Conservation (phyloP, 2,329 filamentous ascomycete genomes). For the Geoglossum cookeanum region DNA sequence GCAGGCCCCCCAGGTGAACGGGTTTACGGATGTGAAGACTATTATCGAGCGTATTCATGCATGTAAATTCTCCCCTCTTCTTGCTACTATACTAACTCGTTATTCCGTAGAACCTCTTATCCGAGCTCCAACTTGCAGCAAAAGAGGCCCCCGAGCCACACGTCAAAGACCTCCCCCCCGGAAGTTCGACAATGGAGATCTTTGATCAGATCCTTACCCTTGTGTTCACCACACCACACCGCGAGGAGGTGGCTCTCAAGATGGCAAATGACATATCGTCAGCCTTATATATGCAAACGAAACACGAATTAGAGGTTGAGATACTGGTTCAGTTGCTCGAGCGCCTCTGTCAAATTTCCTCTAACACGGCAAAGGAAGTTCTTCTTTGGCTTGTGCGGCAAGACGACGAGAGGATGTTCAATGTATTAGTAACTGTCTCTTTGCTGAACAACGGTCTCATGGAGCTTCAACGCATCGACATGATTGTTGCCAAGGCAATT, state of each 20-base stretch:
- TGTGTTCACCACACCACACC: slow-evolving; percentile 34
- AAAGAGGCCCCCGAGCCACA: slow-evolving; percentile 38
- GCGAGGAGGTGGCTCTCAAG: slow-evolving; percentile 36
- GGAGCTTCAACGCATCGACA: slow-evolving; percentile 36
- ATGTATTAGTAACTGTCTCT: slow-evolving; percentile 39
- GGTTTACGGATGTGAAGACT: slow-evolving; percentile 36
- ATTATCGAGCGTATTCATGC: slow-evolving; percentile 32
- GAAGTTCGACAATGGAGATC: slow-evolving; percentile 34
- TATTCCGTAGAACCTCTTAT: slow-evolving; percentile 25
- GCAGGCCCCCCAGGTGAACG: slow-evolving; percentile 34
- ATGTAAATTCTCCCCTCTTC: background rate
- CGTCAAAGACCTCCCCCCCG: slow-evolving; percentile 36
- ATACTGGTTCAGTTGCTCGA: slow-evolving; percentile 41
- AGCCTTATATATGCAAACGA: slow-evolving; percentile 34
- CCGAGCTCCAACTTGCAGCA: slow-evolving; percentile 35
- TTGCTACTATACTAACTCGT: too few relatives aligned
- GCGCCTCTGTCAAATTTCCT: slow-evolving; percentile 42
- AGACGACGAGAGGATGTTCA: slow-evolving; percentile 42
- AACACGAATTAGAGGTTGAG: slow-evolving; percentile 39
- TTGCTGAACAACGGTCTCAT: slow-evolving; percentile 40
- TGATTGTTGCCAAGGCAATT: slow-evolving; percentile 39
- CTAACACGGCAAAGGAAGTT: slow-evolving; percentile 33
- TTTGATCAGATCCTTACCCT: slow-evolving; percentile 36
- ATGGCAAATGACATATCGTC: slow-evolving; percentile 37
- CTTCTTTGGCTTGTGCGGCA: slow-evolving; percentile 29